Percentiles rank a stretch among this genome's conserved stretches.
phyloP scores from a whole-genome alignment of 768 basidiomycete genomes.

The Boletus subcaerulescens region DNA sequence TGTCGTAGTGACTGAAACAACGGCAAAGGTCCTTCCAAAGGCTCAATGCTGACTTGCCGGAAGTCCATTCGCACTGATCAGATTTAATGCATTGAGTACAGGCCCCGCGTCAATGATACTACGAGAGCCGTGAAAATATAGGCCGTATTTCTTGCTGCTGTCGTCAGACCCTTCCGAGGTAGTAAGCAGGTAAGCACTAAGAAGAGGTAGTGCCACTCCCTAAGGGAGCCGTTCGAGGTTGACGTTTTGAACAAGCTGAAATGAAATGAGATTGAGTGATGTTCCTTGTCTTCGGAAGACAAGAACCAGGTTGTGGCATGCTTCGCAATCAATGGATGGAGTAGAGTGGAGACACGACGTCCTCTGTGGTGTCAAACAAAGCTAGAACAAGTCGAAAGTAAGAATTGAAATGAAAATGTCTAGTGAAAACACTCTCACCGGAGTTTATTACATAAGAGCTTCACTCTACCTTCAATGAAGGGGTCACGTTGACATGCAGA shows the following conservation, averaged over 20 bases:
- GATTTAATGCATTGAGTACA: slow-evolving; percentile 16
- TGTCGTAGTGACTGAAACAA: slow-evolving; percentile 21
- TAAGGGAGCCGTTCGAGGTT: slow-evolving; percentile 21
- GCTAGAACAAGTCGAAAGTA: background rate
- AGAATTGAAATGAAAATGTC: too few species aligned
- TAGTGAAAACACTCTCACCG: slow-evolving; percentile 1
- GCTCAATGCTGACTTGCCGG: slow-evolving; percentile 3
- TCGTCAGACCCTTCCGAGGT: slow-evolving; percentile 1
- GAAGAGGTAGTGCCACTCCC: background rate
- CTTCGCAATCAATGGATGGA: slow-evolving; percentile 20
- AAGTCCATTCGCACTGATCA: slow-evolving; percentile 24
- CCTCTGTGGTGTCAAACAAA: slow-evolving; percentile 17
- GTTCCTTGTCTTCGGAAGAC: slow-evolving; percentile 10
- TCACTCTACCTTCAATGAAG: slow-evolving; percentile 1
- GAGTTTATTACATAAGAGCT: slow-evolving; percentile 20
- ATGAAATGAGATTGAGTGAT: slow-evolving; percentile 16
- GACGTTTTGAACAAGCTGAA: slow-evolving; percentile 16
- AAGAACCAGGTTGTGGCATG: slow-evolving; percentile 22
- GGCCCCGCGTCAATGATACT: slow-evolving; percentile 23
- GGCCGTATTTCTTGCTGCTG: slow-evolving; percentile 6
- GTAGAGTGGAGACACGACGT: slow-evolving; percentile 15
- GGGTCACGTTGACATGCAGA: slow-evolving; percentile 15
- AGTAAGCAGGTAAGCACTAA: slow-evolving; percentile 9
- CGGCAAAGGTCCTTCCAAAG: slow-evolving; percentile 24
- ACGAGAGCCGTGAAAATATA: slow-evolving; percentile 26